Conservation (phyloP, 2,329 filamentous ascomycete genomes). For the Sarocladium strictum region DNA sequence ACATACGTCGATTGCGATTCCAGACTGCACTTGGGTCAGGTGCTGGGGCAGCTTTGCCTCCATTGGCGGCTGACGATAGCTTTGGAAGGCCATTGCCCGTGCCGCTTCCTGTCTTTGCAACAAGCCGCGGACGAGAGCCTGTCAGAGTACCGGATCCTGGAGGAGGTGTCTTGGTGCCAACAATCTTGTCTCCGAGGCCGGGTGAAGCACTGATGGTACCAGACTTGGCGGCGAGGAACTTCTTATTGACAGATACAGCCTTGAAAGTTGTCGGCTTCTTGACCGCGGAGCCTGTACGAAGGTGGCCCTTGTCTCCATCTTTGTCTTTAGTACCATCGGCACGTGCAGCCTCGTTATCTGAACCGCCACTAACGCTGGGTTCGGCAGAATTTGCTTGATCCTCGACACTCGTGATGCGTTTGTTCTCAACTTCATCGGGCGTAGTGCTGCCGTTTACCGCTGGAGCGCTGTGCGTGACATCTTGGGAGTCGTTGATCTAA, state of each 20-base stretch:
- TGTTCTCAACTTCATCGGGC: slow-evolving; percentile 49
- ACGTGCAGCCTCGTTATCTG: slow-evolving; percentile 68
- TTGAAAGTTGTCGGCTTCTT: slow-evolving; percentile 80
- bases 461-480: slow-evolving; percentile 40
- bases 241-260: slow-evolving; percentile 79
- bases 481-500: slow-evolving; percentile 32
- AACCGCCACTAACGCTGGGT: slow-evolving; percentile 66
- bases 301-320: slow-evolving; percentile 53
- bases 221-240: slow-evolving; percentile 70
- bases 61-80: slow-evolving; percentile 40
- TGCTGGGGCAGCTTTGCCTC: slow-evolving; percentile 52
- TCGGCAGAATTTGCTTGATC: slow-evolving; percentile 56
- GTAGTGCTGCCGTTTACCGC: slow-evolving; percentile 44
- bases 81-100: slow-evolving; percentile 46
- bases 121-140: slow-evolving; percentile 61
- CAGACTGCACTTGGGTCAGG: slow-evolving; percentile 73
- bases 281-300: slow-evolving; percentile 50
- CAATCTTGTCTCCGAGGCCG: slow-evolving; percentile 47
- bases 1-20: slow-evolving; percentile 82
- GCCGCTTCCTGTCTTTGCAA: slow-evolving; percentile 66
- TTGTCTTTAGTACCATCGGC: slow-evolving; percentile 47
- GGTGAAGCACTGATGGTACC: slow-evolving; percentile 35
- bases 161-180: slow-evolving; percentile 38
- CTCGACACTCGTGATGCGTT: slow-evolving; percentile 52
- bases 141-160: slow-evolving; percentile 40